These are phyloP conservation scores for Russula compacta DNA, from an alignment of 768 basidiomycete genomes.

Conservation along the genomic window DNA sequence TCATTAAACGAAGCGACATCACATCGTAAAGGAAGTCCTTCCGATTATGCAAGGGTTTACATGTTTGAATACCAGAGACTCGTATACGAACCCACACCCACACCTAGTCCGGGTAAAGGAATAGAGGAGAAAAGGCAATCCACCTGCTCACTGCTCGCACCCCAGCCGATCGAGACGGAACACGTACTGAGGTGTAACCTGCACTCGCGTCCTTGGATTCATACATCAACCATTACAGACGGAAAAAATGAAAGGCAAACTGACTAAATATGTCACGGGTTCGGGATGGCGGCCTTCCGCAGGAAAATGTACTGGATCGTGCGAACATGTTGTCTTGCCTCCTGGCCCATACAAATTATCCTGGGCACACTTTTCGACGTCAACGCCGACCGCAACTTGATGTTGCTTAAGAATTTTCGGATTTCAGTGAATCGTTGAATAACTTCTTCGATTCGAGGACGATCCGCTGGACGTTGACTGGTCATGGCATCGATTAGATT, in stretches of 20 bases:
- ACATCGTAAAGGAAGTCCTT: neutral
- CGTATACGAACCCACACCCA: neutral
- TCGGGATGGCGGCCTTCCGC: neutral
- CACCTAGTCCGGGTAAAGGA: neutral
- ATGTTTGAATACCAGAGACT: neutral
- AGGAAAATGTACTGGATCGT: slow-evolving; percentile 1
- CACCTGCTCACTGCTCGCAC: neutral
- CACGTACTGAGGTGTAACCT: neutral
- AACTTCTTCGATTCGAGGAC: slow-evolving; percentile 23
- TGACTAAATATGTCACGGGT: neutral
- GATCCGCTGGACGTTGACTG: slow-evolving; percentile 20
- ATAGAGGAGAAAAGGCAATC: neutral
- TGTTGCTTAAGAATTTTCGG: neutral
- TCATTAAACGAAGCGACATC: neutral
- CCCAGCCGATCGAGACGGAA: neutral
- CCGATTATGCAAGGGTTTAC: neutral
- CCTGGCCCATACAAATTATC: neutral
- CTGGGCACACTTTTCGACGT: neutral
- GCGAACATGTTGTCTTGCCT: neutral
- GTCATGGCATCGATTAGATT: slow-evolving; percentile 25
- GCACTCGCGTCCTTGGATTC: neutral
- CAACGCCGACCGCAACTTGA: slow-evolving; percentile 11
- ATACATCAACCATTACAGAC: neutral
- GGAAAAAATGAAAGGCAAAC: neutral
- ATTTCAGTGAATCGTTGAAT: neutral